Base-by-base conservation (phyloP, 177 flowering plant species). In the Tripterygium wilfordii region DNA sequence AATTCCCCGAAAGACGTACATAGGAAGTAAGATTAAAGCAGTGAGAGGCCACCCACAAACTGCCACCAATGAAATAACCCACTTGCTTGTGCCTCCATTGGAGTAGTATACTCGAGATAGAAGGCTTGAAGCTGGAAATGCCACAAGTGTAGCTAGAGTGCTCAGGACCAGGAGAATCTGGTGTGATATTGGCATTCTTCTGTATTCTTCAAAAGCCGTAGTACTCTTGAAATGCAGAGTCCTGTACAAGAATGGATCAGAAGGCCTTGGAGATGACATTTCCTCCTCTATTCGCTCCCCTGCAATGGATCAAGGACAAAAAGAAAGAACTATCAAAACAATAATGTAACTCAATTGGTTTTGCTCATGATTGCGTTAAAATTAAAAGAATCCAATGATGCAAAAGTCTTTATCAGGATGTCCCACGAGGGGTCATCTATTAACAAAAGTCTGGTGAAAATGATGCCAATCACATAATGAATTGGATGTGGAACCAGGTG, bases 31-130 rank as follows among this genome's bases (percentile, higher is more conserved):
- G 56, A 78, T 56, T 0, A 82, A 32, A 40, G 75, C 79, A 36
- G 80, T 63, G 17, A 88, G 33, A 63, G 98, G 98, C 96, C 96
- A 88, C 12, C 92, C 98, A 4, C 82, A 95, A 37, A 80, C 98
- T 19, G 96, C 81, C 8, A 80, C 92, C 98, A 96, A 91, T 18
- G 96, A 88, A 40, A 85, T 81, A 61, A 91, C 80, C 98, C 98
- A 91, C 60, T 88, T 88, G 75, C 92, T 88, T 21, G 58, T 58
- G 36, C 98, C 96, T 2, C 98, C 98, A 58, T 85, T 64, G 14
- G 79, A 60, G 36, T 43, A 91, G 50, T 91, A 85, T 48, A 88
- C 63, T 36, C 98, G 92, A 10, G 95, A 81, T 15, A 91, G 64
- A 49, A 91, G 77, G 36, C 73, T 73, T 2, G 96, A 85, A 45